These are phyloP conservation scores for Acacia melanoxylon DNA, from an alignment of 306 rosid genomes.

Conservation along the genomic window DNA sequence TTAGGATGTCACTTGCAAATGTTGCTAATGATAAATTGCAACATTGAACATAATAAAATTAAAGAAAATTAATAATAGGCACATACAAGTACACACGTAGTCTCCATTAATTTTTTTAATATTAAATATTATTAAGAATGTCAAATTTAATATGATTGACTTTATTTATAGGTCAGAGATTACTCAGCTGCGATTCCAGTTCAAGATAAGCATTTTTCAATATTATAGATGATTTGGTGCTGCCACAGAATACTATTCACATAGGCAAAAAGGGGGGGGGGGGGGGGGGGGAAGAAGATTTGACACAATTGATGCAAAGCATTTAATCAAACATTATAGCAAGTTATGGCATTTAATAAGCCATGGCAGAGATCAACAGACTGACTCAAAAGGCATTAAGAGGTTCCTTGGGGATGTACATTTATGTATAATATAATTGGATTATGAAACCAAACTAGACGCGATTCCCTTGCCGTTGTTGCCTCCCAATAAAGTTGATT, in stretches of 20 bases:
- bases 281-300: no score
- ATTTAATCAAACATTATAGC: neutral
- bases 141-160: neutral
- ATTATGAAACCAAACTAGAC: slow-evolving; percentile 22
- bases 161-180: neutral
- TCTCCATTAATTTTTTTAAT: no score
- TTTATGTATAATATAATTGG: neutral
- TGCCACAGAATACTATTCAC: neutral
- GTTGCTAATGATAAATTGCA: no score
- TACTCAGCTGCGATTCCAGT: neutral
- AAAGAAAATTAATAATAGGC: no score
- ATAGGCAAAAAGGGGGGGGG: neutral
- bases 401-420: neutral
- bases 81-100: no score
- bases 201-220: neutral
- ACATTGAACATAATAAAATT: no score
- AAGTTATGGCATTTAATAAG: neutral
- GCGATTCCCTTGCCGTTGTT: neutral
- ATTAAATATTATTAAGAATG: neutral
- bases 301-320: neutral
- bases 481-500: neutral
- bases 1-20: no score
- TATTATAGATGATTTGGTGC: neutral
- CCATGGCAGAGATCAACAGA: neutral
- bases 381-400: neutral